Conservation (phyloP, 352 stramenopile species). For the Phytophthora palmivora region DNA sequence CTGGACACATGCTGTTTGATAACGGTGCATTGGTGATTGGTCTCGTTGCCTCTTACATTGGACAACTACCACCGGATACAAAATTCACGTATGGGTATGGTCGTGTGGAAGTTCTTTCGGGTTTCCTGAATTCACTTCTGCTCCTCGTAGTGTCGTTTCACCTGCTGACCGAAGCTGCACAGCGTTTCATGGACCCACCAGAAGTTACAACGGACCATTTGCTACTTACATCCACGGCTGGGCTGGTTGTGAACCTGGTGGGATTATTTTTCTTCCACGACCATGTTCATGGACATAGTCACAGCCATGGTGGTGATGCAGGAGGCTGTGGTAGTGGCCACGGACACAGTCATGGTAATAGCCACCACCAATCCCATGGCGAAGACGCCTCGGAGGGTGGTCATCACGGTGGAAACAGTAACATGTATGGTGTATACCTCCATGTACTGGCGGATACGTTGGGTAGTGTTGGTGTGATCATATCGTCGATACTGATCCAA, state of each 20-base stretch:
- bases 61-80: slow-evolving; percentile 68
- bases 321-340: slow-evolving; percentile 50
- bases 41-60: slow-evolving; percentile 85
- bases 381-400: slow-evolving; percentile 44
- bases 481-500: slow-evolving; percentile 88
- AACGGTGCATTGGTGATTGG: slow-evolving; percentile 87
- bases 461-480: slow-evolving; percentile 89
- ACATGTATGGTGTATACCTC: slow-evolving; percentile 93
- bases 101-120: slow-evolving; percentile 87
- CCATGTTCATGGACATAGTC: slow-evolving; percentile 78
- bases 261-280: slow-evolving; percentile 93
- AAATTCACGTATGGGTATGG: slow-evolving; percentile 89
- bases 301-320: slow-evolving; percentile 53
- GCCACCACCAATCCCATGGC: slow-evolving; percentile 59
- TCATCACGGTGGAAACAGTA: slow-evolving; percentile 66
- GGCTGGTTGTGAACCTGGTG: slow-evolving; percentile 87
- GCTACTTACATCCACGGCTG: slow-evolving; percentile 83
- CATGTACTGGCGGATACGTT: slow-evolving; percentile 91
- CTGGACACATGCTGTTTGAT: slow-evolving; percentile 92
- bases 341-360: slow-evolving; percentile 66
- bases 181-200: slow-evolving; percentile 76
- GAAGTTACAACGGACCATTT: slow-evolving; percentile 87
- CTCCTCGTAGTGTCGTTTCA: slow-evolving; percentile 87
- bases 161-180: slow-evolving; percentile 80
- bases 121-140: slow-evolving; percentile 88